Evolutionary conservation across 2,329 filamentous ascomycete genomes (phyloP).

Genomic region (Capronia americana): DNA sequence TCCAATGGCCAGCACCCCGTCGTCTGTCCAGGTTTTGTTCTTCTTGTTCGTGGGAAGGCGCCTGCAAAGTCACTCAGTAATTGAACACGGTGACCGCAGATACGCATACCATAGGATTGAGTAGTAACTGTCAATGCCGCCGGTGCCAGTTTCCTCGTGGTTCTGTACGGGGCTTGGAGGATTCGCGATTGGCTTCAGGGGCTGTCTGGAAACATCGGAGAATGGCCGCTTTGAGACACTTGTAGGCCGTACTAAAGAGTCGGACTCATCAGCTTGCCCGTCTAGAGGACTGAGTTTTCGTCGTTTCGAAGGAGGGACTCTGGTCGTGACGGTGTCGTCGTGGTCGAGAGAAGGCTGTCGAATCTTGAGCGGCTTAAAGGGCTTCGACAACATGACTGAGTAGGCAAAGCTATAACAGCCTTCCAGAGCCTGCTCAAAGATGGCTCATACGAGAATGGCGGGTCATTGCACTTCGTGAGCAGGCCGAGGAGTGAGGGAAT

Average conservation of each 20-base stretch:
- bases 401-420: background rate
- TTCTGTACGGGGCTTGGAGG: constrained; percentile 46
- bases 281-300: constrained; percentile 43
- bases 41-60: constrained; percentile 74
- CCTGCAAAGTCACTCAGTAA: constrained; percentile 16
- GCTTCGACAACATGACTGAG: constrained; percentile 51
- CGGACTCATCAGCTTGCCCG: background rate
- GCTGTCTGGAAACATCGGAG: constrained; percentile 7
- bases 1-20: constrained; percentile 67
- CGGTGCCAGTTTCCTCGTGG: constrained; percentile 1
- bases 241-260: background rate
- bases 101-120: constrained; percentile 50
- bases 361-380: constrained; percentile 54
- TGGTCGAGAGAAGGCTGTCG: constrained; percentile 41
- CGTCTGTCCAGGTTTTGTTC: constrained; percentile 79
- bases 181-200: constrained; percentile 39
- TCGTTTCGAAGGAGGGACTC: constrained; percentile 45
- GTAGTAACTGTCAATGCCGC: constrained; percentile 36
- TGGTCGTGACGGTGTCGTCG: constrained; percentile 25
- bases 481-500: background rate
- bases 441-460: background rate
- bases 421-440: background rate
- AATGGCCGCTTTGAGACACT: background rate
- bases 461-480: background rate
- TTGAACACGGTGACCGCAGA: background rate